Conservation (phyloP, 1,284 basidiomycete genomes). For the Fomitopsis palustris region DNA sequence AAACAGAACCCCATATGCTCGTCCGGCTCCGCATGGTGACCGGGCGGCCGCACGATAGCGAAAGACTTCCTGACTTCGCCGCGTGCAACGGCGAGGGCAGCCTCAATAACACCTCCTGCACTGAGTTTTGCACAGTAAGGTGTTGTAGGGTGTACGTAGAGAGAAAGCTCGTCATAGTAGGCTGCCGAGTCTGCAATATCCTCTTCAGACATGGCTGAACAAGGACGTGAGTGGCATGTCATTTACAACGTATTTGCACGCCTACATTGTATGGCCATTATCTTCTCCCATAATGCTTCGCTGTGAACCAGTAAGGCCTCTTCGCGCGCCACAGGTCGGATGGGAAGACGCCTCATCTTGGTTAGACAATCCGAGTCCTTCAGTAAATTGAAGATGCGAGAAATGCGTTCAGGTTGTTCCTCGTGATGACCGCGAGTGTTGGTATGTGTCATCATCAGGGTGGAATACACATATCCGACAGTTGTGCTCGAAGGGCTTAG, state of each 20-base stretch:
- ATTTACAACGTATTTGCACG: not conserved
- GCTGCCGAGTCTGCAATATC: constrained; percentile 68
- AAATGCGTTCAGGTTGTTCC: constrained; percentile 87
- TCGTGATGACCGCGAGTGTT: constrained; percentile 77
- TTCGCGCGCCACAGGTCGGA: constrained; percentile 68
- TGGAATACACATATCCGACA: constrained; percentile 86
- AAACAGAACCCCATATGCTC: constrained; percentile 99
- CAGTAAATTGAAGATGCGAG: constrained; percentile 72
- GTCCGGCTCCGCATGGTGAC: constrained; percentile 97
- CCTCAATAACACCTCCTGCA: constrained; percentile 94
- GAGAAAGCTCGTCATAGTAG: constrained; percentile 86
- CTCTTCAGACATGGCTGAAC: constrained; percentile 66
- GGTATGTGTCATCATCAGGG: constrained; percentile 86
- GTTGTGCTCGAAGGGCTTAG: constrained; percentile 12
- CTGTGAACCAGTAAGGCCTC: constrained; percentile 91
- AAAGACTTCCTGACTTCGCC: constrained; percentile 84
- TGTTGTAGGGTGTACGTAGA: constrained; percentile 89
- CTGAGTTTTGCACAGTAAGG: constrained; percentile 84
- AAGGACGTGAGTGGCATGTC: constrained; percentile 1
- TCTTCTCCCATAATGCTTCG: constrained; percentile 88
- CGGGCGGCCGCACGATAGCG: constrained; percentile 95
- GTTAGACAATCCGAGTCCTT: constrained; percentile 55
- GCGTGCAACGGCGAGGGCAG: constrained; percentile 82
- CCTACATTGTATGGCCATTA: constrained; percentile 73
- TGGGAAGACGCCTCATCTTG: constrained; percentile 78